These are phyloP conservation scores for Rusavskia elegans DNA, from an alignment of 495 filamentous ascomycete species.

Conservation along the genomic window DNA sequence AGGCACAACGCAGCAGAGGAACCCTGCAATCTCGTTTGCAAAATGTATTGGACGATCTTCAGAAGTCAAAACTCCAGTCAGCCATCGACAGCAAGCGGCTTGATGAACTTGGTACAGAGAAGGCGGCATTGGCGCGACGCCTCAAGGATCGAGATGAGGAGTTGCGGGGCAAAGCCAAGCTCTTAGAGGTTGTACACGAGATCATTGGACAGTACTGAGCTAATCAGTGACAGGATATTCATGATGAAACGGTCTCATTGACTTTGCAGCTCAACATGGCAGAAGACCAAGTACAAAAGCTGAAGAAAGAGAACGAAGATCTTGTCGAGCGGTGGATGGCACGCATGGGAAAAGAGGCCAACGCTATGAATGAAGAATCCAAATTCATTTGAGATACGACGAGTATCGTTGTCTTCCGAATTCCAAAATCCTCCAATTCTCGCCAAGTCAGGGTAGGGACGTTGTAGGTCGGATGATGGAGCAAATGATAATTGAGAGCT, in stretches of 20 bases:
- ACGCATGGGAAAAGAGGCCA: conserved; percentile 69
- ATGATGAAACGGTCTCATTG: conserved; percentile 76
- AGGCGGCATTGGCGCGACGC: conserved; percentile 38
- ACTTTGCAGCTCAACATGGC: conserved; percentile 80
- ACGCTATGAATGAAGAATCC: conserved; percentile 61
- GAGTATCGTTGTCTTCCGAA: no score
- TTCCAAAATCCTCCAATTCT: no score
- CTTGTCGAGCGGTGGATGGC: conserved; percentile 84
- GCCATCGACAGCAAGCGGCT: conserved; percentile 40
- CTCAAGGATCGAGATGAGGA: conserved; percentile 76
- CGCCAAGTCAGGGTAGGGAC: no score
- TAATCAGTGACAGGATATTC: conserved; percentile 43
- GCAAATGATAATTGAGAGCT: no score
- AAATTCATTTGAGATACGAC: conserved; percentile 21
- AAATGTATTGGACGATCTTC: conserved; percentile 41
- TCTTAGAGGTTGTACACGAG: conserved; percentile 43
- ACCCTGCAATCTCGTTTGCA: conserved; percentile 46
- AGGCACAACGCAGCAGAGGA: conserved; percentile 56
- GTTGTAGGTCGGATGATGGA: no score
- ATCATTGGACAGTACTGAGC: conserved; percentile 3
- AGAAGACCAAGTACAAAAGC: conserved; percentile 48
- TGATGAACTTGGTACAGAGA: conserved; percentile 43
- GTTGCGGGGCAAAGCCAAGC: conserved; percentile 60
- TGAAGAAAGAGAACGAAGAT: conserved; percentile 74
- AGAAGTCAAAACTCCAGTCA: conserved; percentile 40